Conservation (phyloP, 768 basidiomycete genomes). For the Neoboletus magnificus region DNA sequence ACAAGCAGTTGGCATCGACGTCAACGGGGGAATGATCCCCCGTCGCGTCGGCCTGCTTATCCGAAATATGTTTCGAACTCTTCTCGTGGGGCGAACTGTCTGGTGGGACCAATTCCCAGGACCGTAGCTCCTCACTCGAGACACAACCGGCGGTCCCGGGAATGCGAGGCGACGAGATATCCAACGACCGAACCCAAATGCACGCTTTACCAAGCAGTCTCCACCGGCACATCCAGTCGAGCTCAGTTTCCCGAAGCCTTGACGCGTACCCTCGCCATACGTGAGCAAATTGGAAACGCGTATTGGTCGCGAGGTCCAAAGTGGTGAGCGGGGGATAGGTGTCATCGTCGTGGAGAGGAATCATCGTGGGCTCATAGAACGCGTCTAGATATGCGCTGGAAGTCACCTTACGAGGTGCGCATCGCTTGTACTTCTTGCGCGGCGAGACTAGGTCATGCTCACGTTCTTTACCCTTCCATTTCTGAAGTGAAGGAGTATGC, state of each 20-base stretch:
- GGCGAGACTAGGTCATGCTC: neutral
- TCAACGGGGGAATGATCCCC: neutral
- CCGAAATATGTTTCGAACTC: neutral
- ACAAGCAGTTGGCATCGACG: neutral
- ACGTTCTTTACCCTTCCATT: slow-evolving; percentile 24
- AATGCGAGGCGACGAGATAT: neutral
- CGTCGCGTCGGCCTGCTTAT: neutral
- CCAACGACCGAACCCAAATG: neutral
- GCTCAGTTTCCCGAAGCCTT: slow-evolving; percentile 9
- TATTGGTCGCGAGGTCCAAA: slow-evolving; percentile 15
- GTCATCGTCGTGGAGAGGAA: slow-evolving; percentile 20
- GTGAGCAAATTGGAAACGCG: slow-evolving; percentile 24
- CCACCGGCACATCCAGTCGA: slow-evolving; percentile 3
- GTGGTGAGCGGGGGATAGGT: slow-evolving; percentile 14
- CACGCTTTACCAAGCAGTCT: neutral
- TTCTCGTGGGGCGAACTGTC: neutral
- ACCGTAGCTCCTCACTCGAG: slow-evolving; percentile 2
- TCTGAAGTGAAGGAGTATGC: neutral
- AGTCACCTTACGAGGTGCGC: neutral
- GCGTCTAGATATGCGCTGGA: slow-evolving; percentile 7
- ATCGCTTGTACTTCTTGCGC: neutral
- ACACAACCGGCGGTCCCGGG: slow-evolving; percentile 9
- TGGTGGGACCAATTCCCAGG: slow-evolving; percentile 16
- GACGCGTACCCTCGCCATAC: slow-evolving; percentile 16
- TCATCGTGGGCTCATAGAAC: neutral